A percentile compares a stretch with the other conserved stretches of the same genome.
These are phyloP conservation scores for Rhodotorula sp. DNA, from an alignment of 1,284 basidiomycete genomes.

Conservation along the genomic window DNA sequence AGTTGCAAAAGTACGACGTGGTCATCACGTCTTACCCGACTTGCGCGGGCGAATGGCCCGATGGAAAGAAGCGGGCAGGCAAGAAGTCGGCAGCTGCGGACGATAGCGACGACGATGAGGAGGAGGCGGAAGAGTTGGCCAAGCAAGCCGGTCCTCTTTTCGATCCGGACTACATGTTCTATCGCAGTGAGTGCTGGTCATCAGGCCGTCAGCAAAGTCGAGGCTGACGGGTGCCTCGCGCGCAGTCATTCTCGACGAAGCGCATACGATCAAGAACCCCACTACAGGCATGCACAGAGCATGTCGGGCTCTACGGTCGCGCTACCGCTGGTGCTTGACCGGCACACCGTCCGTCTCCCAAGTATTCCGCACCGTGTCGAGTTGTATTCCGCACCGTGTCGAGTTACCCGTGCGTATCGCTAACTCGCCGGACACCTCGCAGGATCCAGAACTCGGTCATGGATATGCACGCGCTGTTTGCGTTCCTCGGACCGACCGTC, in stretches of 20 bases:
- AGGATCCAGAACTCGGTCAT: conserved; percentile 74
- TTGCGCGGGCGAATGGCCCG: conserved; percentile 38
- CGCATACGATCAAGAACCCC: conserved; percentile 94
- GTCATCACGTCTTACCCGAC: conserved; percentile 68
- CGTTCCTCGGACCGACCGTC: conserved; percentile 64
- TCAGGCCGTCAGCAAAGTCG: too few relatives aligned
- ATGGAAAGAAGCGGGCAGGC: conserved; percentile 27
- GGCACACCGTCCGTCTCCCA: conserved; percentile 46
- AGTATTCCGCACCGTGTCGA: too few relatives aligned
- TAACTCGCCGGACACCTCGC: not conserved
- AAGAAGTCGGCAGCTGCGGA: conserved; percentile 1
- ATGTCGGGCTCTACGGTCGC: conserved; percentile 71
- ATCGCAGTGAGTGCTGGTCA: conserved; percentile 23
- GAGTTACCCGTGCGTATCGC: not conserved
- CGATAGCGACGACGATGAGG: conserved; percentile 21
- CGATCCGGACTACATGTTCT: conserved; percentile 51
- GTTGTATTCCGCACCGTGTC: not conserved
- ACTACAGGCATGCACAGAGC: conserved; percentile 69
- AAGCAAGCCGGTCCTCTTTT: conserved; percentile 65
- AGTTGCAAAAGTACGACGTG: conserved; percentile 63
- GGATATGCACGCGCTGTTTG: conserved; percentile 84
- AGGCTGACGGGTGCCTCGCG: not conserved
- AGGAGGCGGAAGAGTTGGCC: conserved; percentile 48
- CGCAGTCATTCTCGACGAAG: conserved; percentile 63
- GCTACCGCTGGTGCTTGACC: conserved; percentile 60